phyloP scores from a whole-genome alignment of 306 rosid species.

The Citrullus colocynthis region DNA sequence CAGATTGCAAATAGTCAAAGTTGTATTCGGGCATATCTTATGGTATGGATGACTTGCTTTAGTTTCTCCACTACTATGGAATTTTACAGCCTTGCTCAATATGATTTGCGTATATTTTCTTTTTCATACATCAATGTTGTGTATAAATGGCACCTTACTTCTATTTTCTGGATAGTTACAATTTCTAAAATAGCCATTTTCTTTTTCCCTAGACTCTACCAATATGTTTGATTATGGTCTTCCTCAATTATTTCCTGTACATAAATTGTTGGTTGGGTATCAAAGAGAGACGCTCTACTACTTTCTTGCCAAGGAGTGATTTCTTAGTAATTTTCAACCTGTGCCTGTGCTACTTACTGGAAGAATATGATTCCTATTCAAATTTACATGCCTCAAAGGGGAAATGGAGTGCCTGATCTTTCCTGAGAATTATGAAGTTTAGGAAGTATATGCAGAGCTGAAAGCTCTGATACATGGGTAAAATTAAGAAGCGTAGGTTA shows the following conservation, averaged over 20 bases:
- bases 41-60: conserved; percentile 29
- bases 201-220: neutral
- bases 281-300: neutral
- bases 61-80: neutral
- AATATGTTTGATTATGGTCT: neutral
- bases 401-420: neutral
- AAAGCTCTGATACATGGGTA: neutral
- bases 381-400: neutral
- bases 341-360: neutral
- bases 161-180: neutral
- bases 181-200: neutral
- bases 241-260: neutral
- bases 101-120: neutral
- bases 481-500: neutral
- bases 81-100: neutral
- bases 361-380: neutral
- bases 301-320: neutral
- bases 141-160: neutral
- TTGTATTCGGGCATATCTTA: conserved; percentile 49
- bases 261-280: neutral
- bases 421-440: neutral
- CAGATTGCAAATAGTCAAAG: conserved; percentile 56
- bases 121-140: neutral
- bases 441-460: neutral
- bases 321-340: neutral